Percentiles rank a stretch among this genome's conserved stretches.
These are phyloP conservation scores for Exophiala oligosperma DNA, from an alignment of 2,329 filamentous ascomycete species.

Conservation along the genomic window DNA sequence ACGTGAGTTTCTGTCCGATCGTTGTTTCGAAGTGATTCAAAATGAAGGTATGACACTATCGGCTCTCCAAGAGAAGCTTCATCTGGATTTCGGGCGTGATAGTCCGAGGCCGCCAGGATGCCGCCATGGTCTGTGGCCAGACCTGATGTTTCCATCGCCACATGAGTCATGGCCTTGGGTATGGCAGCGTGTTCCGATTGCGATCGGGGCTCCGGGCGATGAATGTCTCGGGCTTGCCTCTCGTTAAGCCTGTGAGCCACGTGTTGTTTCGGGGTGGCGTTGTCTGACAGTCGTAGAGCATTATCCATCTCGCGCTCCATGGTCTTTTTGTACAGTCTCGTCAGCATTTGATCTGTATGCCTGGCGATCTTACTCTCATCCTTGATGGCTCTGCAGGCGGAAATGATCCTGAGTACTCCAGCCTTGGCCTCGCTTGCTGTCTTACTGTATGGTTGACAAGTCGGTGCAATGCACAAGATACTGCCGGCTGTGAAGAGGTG, in stretches of 20 bases:
- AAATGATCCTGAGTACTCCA: slow-evolving; percentile 34
- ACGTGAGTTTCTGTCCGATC: slow-evolving; percentile 2
- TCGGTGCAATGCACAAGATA: slow-evolving; percentile 34
- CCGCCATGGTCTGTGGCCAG: not conserved
- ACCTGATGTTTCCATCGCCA: not conserved
- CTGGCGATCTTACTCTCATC: slow-evolving; percentile 31
- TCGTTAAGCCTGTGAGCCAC: not conserved
- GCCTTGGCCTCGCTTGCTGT: slow-evolving; percentile 34
- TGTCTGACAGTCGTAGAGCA: slow-evolving; percentile 7
- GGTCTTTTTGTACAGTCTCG: slow-evolving; percentile 31
- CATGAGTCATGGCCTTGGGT: not conserved
- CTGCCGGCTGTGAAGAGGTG: slow-evolving; percentile 30
- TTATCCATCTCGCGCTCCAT: slow-evolving; percentile 28
- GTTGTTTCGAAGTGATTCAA: slow-evolving; percentile 12
- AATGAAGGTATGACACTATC: slow-evolving; percentile 13
- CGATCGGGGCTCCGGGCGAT: not conserved
- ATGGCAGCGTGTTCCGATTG: not conserved
- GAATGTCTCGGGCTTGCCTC: slow-evolving; percentile 4
- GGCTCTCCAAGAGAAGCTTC: slow-evolving; percentile 2
- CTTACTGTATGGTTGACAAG: slow-evolving; percentile 31
- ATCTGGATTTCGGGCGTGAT: not conserved
- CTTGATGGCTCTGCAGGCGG: slow-evolving; percentile 26
- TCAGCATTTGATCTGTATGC: slow-evolving; percentile 32
- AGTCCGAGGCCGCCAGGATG: not conserved
- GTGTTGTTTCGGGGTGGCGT: slow-evolving; percentile 1